Evolutionary conservation across 441 rosid genomes (phyloP), one percentile per base, ranked within the genome.

Genomic region (Geranium incanum): DNA sequence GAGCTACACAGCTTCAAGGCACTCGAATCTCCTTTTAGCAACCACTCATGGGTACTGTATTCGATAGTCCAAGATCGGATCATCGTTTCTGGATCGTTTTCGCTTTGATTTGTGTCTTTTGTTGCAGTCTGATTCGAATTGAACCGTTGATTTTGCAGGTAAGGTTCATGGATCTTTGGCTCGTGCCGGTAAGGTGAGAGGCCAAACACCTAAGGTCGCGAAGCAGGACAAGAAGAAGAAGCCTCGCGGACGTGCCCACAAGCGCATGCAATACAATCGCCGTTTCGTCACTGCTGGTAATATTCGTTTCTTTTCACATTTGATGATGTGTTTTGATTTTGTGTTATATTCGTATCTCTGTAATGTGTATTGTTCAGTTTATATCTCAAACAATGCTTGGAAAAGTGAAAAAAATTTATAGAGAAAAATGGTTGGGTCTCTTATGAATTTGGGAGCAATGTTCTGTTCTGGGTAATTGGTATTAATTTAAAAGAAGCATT

Each of bases 121-220:
- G 33, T 28, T 28, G 33, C 33, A 28, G 48, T 8, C 7, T 12
- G 13, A 9, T 45, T 45, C 52, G 12, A 45, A 9, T 45, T 2
- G 13, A 45, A 2, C 7, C 13, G 52, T 45, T 45, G 3, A 45
- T 45, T 28, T 12, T 45, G 52, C 52, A 45, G 52, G 52, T 45
- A 45, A 45, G 52, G 52, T 45, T 45, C 52, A 45, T 45, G 52
- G 52, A 45, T 45, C 52, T 45, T 45, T 45, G 52, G 52, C 52
- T 45, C 52, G 52, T 45, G 52, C 52, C 13, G 52, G 52, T 7
- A 45, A 45, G 52, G 52, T 45, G 52, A 45, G 52, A 8, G 52
- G 52, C 52, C 52, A 45, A 45, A 45, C 52, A 12, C 52, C 52
- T 0, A 45, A 45, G 52, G 52, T 45, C 52, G 52, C 52, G 52